Evolutionary conservation across 116 monocot species (phyloP), one percentile per base, ranked within the genome.

Genomic region (Phalaenopsis hybrid): DNA sequence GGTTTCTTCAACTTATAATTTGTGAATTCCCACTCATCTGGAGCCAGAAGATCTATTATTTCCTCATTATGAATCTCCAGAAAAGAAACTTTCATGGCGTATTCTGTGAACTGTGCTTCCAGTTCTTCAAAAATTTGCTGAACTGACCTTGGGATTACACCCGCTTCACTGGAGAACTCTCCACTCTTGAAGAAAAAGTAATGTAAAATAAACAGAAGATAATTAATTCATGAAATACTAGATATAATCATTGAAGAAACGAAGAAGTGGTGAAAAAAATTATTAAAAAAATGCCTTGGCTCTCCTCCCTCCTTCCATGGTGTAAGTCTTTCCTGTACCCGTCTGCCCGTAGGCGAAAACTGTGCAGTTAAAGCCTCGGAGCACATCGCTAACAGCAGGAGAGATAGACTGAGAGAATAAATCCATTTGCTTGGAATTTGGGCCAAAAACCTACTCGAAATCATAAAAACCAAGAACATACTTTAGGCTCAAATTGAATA

Each of bases 41-140:
- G 44, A 77, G 88, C 87, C 80, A 96, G 89, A 8, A 96, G 79
- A 84, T 96, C 96, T 43, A 84, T 92, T 82, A 96, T 96, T 49
- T 96, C 96, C 83, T 96, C 96, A 67, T 94, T 96, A 84, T 96
- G 93, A 16, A 96, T 85, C 82, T 96, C 96, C 79, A 96, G 81
- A 78, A 93, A 94, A 76, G 92, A 84, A 34, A 92, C 90, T 83
- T 93, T 93, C 89, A 92, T 85, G 77, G 83, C 89, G 81, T 93
- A 96, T 73, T 96, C 92, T 80, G 87, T 86, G 73, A 85, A 92
- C 8, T 85, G 80, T 59, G 84, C 90, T 83, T 96, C 94, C 33
- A 96, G 70, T 57, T 72, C 82, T 63, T 94, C 94, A 87, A 94
- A 93, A 34, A 93, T 93, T 44, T 94, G 90, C 31, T 88, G 88